A percentile compares a stretch with the other conserved stretches of the same genome.
Evolutionary conservation across 2,329 filamentous ascomycete species (phyloP).

Genomic region (Alternaria gansuensis): DNA sequence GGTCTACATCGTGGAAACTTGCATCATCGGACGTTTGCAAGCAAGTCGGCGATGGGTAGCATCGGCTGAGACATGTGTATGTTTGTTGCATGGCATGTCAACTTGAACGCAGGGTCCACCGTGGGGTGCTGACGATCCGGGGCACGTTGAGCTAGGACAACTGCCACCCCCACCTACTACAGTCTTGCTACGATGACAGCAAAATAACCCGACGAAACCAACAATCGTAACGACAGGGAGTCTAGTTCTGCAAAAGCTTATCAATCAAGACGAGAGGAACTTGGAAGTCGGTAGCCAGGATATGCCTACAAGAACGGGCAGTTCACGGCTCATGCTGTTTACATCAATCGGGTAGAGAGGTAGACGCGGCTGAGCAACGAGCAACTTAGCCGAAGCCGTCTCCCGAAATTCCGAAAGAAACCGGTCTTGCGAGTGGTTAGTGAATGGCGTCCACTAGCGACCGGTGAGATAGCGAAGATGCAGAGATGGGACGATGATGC

Average conservation of each 20-base stretch:
- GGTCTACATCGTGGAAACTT: conserved; percentile 1
- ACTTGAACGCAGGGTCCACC: conserved; percentile 1
- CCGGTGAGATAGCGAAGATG: conserved; percentile 3
- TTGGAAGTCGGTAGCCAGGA: not conserved
- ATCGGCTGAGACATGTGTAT: conserved; percentile 14
- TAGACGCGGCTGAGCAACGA: conserved; percentile 1
- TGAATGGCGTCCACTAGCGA: conserved; percentile 2
- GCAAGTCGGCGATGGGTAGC: conserved; percentile 8
- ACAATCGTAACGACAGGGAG: not conserved
- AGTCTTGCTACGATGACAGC: conserved; percentile 1
- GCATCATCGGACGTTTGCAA: not conserved
- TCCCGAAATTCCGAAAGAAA: not conserved
- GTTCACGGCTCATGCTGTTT: conserved; percentile 4
- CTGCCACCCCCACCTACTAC: not conserved
- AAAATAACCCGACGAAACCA: not conserved
- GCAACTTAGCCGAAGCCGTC: conserved; percentile 9
- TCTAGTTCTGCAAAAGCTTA: not conserved
- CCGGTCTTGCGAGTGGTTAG: not conserved
- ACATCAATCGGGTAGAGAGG: not conserved
- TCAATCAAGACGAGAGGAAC: not conserved
- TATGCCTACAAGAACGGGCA: conserved; percentile 3
- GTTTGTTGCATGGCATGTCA: not conserved
- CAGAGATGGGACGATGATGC: conserved; percentile 5
- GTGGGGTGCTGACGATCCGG: conserved; percentile 2
- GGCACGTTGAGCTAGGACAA: conserved; percentile 1